These are phyloP conservation scores for Bremia lactucae DNA, from an alignment of 352 stramenopile species.

Conservation along the genomic window DNA sequence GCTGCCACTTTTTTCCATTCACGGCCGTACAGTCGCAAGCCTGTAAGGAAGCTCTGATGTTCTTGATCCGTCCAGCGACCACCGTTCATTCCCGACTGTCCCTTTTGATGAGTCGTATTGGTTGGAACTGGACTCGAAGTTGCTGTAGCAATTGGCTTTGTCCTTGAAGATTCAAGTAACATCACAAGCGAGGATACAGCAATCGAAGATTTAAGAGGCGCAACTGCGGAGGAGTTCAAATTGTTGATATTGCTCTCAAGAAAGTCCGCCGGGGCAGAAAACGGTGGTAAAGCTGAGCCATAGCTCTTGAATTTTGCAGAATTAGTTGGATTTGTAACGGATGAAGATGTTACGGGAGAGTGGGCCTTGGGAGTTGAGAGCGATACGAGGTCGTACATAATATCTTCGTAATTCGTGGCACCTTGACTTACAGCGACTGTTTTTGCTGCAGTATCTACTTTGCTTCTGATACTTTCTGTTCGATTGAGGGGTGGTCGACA, in stretches of 20 bases:
- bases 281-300: constrained; percentile 9
- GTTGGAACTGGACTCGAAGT: constrained; percentile 5
- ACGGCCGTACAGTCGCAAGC: constrained; percentile 88
- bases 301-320: constrained; percentile 1
- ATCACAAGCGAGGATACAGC: constrained; percentile 14
- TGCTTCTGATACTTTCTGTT: neutral
- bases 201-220: constrained; percentile 15
- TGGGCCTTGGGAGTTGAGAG: constrained; percentile 16
- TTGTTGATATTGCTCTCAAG: constrained; percentile 13
- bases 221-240: constrained; percentile 20
- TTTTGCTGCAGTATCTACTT: constrained; percentile 4
- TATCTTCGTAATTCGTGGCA: too few relatives aligned
- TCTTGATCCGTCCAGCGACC: constrained; percentile 92
- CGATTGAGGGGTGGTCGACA: constrained; percentile 5
- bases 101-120: constrained; percentile 38
- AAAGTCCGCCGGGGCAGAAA: constrained; percentile 8
- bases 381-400: constrained; percentile 13
- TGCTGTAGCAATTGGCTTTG: constrained; percentile 5
- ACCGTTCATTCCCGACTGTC: constrained; percentile 65
- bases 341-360: constrained; percentile 8
- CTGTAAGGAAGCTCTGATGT: constrained; percentile 91
- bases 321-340: constrained; percentile 4
- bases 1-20: constrained; percentile 96
- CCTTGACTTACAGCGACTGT: constrained; percentile 1
- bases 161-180: constrained; percentile 12